Base-by-base conservation (phyloP, 2,329 filamentous ascomycete genomes). In the Exophiala aquamarina region DNA sequence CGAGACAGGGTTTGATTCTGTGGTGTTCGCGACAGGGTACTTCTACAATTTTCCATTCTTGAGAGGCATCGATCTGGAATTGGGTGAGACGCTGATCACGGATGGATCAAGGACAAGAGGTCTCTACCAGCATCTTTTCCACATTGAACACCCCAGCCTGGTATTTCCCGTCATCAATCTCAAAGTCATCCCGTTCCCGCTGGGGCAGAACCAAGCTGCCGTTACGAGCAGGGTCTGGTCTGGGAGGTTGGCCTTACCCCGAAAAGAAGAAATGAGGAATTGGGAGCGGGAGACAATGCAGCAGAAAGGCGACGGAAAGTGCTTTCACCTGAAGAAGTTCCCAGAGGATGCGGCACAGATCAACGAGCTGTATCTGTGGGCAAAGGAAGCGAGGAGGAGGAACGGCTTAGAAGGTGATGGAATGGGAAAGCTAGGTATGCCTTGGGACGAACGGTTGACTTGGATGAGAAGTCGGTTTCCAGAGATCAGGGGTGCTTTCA, bases 1-100 rank as follows among this genome's bases (percentile, higher is more conserved):
- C 8, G 86, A 89, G 61, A 69, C 70, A 3, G 71, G 83, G 26
- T 68, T 97, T 46, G 91, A 96, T 60, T 78, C 81, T 1, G 71
- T 96, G 4, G 64, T 97, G 20, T 96, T 92, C 66, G 91, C 88
- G 64, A 96, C 92, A 0, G 92, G 92, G 0, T 97, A 94, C 61
- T 79, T 95, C 47, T 95, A 88, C 68, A 83, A 84, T 4, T 87
- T 86, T 48, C 89, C 90, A 0, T 96, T 95, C 61, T 63, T 84
- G 3, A 64, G 67, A 2, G 28, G 23, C 3, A 17, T 50, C 14
- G 23, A 26, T 6, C 23, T 26, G 11, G 6, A 11, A 26, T 11
- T 26, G 23, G 38, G 36, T 6, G 41, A 51, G 2, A 19, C 41
- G 1, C 63, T 89, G 2, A 75, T 91, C 45, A 83, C 79, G 0